These are phyloP conservation scores for Pyrenula massariospora DNA, from an alignment of 495 filamentous ascomycete species.

Conservation along the genomic window DNA sequence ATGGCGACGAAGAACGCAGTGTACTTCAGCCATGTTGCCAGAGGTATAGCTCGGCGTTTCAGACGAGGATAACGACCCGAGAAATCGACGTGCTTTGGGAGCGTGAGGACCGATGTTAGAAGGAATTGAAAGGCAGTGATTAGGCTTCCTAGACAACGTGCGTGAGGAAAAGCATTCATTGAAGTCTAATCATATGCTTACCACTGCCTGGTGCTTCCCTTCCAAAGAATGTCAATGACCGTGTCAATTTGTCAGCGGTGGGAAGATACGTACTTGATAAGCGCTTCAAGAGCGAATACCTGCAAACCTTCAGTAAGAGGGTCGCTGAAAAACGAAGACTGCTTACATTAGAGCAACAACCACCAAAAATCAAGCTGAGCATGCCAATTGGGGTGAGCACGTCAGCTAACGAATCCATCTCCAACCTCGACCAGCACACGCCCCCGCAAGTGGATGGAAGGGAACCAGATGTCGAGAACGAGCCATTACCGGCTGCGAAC, in stretches of 20 bases:
- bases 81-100: constrained; percentile 63
- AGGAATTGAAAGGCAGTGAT: constrained; percentile 93
- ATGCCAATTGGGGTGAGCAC: constrained; percentile 61
- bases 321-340: neutral
- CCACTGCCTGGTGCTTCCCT: constrained; percentile 51
- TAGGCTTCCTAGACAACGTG: constrained; percentile 50
- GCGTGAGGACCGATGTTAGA: constrained; percentile 56
- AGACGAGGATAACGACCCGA: constrained; percentile 48
- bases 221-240: neutral
- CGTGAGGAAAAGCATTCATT: constrained; percentile 12
- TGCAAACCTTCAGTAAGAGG: constrained; percentile 17
- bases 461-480: neutral
- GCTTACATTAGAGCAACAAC: constrained; percentile 92
- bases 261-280: constrained; percentile 78
- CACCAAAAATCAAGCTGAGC: constrained; percentile 85
- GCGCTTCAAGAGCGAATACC: constrained; percentile 90
- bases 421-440: neutral
- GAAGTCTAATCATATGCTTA: constrained; percentile 15
- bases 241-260: no score
- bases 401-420: constrained; percentile 31
- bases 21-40: constrained; percentile 74
- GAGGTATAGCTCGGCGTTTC: constrained; percentile 66
- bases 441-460: neutral
- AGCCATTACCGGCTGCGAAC: neutral
- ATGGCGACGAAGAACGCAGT: constrained; percentile 86